Evolutionary conservation across 805 yeast genomes (phyloP), one percentile per base, ranked within the genome.

Genomic region (Clavispora fructus): DNA sequence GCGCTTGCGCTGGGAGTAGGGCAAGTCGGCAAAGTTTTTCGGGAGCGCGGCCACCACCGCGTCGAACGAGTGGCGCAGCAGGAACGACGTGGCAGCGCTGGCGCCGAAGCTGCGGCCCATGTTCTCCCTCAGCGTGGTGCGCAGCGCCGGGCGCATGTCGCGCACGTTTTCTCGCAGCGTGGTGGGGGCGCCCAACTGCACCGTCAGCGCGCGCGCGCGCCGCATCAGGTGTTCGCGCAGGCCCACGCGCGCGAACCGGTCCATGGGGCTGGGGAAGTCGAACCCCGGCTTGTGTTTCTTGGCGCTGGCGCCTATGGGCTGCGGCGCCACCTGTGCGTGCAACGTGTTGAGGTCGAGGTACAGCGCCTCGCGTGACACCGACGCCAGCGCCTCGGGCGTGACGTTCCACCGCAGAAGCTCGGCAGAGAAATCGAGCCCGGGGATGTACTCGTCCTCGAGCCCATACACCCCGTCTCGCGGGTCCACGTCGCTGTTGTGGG

Each of bases 381-480:
- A 64, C 17, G 49, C 44, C 17, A 50, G 45, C 10, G 46, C 35
- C 11, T 45, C 52, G 8, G 45, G 29, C 29, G 47, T 29, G 12
- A 17, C 61, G 43, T 69, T 69, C 86, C 86, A 82, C 44, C 69
- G 67, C 42, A 67, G 61, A 1, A 79, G 51, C 57, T 66, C 62
- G 25, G 76, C 73, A 35, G 72, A 67, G 50, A 82, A 83, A 54
- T 82, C 82, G 27, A 86, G 68, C 41, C 83, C 87, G 0, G 92
- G 92, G 13, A 87, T 75, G 56, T 85, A 86, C 57, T 87, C 94
- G 60, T 85, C 92, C 56, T 82, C 85, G 53, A 85, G 67, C 0
- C 88, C 90, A 30, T 47, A 32, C 11, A 7, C 19, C 17, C 19
- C 35, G 35, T 14, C 35, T 8, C 9, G 17, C 19, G 17, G 35